These are phyloP conservation scores for Rosa hybrid DNA, from an alignment of 331 rosid species.

Conservation along the genomic window DNA sequence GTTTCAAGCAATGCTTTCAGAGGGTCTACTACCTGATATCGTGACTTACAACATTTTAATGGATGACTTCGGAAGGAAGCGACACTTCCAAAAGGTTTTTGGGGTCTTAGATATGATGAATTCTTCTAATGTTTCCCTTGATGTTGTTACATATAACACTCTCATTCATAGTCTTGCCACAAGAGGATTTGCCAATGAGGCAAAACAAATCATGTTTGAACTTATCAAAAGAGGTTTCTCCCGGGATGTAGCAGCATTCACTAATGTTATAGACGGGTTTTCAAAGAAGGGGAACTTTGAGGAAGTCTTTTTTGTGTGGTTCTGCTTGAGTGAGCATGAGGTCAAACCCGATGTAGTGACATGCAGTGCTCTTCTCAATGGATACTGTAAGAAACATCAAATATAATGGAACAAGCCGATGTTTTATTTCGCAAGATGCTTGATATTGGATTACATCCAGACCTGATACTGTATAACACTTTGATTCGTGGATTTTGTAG, in stretches of 20 bases:
- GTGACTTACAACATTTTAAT: constrained; percentile 35
- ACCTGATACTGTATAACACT: constrained; percentile 34
- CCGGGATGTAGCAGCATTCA: constrained; percentile 38
- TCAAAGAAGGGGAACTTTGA: constrained; percentile 36
- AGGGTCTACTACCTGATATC: constrained; percentile 35
- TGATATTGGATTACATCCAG: constrained; percentile 30
- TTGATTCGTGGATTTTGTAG: constrained; percentile 39
- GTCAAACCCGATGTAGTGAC: constrained; percentile 46
- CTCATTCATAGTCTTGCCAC: constrained; percentile 38
- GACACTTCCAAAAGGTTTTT: constrained; percentile 36
- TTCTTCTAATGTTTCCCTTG: constrained; percentile 28
- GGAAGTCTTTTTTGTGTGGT: constrained; percentile 42
- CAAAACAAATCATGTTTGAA: constrained; percentile 36
- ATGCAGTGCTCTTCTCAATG: constrained; percentile 41
- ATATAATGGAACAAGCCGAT: constrained; percentile 40
- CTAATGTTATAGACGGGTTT: constrained; percentile 35
- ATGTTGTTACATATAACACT: constrained; percentile 42
- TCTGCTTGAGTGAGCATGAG: constrained; percentile 31
- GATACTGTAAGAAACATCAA: constrained; percentile 32
- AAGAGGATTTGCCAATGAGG: constrained; percentile 35
- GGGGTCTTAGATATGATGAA: constrained; percentile 32
- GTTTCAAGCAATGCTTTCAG: constrained; percentile 28
- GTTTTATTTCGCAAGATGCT: constrained; percentile 36
- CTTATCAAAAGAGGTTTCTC: constrained; percentile 38
- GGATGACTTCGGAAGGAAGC: constrained; percentile 42